A percentile compares a stretch with the other conserved stretches of the same genome.
Evolutionary conservation across 805 yeast species (phyloP).

Genomic region (Spathaspora sp.): DNA sequence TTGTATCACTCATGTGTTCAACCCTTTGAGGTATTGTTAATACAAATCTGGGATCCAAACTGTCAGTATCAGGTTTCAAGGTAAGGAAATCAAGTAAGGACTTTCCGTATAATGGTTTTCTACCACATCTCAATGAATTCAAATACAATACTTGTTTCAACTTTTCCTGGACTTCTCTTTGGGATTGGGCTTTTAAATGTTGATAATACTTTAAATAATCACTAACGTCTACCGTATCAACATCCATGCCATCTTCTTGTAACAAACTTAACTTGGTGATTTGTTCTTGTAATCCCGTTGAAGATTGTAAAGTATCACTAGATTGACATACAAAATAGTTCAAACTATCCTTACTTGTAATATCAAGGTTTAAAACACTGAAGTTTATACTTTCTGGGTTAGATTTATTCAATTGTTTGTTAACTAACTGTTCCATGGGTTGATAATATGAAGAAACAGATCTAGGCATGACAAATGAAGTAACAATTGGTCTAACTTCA

Average conservation of each 20-base stretch:
- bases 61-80: neutral
- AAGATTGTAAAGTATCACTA: constrained; percentile 44
- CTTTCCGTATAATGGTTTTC: constrained; percentile 65
- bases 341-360: constrained; percentile 44
- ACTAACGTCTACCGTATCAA: constrained; percentile 13
- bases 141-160: constrained; percentile 57
- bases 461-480: constrained; percentile 75
- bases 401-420: constrained; percentile 18
- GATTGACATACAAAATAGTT: constrained; percentile 47
- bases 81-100: constrained; percentile 46
- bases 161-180: constrained; percentile 47
- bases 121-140: constrained; percentile 62
- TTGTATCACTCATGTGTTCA: constrained; percentile 40
- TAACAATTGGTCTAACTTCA: constrained; percentile 91
- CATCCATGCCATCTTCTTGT: constrained; percentile 13
- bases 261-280: constrained; percentile 29
- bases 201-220: constrained; percentile 59
- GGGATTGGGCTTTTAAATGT: constrained; percentile 49
- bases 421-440: constrained; percentile 33
- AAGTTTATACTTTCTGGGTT: constrained; percentile 37
- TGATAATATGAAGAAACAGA: constrained; percentile 55
- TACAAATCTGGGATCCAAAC: neutral
- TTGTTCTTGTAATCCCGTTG: constrained; percentile 41
- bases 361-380: constrained; percentile 56
- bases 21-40: constrained; percentile 16